Evolutionary conservation across 768 basidiomycete genomes (phyloP).

Genomic region (Termitomyces sp.): DNA sequence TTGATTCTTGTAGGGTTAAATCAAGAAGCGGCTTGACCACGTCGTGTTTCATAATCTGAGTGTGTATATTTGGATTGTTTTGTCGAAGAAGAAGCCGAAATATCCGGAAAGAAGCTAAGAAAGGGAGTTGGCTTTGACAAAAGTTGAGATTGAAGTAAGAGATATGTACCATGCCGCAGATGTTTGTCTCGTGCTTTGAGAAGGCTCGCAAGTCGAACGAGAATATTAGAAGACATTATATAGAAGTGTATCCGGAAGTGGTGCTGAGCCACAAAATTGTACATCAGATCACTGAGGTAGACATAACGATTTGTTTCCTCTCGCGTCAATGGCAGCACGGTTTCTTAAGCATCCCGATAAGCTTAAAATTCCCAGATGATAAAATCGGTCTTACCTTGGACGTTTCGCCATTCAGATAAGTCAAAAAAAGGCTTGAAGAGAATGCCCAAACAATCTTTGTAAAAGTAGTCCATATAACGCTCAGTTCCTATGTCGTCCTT

Average conservation of each 20-base stretch:
- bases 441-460: conserved; percentile 74
- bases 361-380: not conserved
- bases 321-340: conserved; percentile 52
- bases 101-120: conserved; percentile 83
- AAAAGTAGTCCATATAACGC: conserved; percentile 90
- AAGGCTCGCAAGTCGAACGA: conserved; percentile 68
- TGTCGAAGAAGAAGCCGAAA: conserved; percentile 82
- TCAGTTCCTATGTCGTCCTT: conserved; percentile 88
- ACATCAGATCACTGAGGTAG: conserved; percentile 87
- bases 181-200: conserved; percentile 87
- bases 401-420: conserved; percentile 58
- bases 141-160: conserved; percentile 5
- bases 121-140: not conserved
- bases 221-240: conserved; percentile 75
- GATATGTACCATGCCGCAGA: conserved; percentile 75
- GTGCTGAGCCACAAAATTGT: conserved; percentile 86
- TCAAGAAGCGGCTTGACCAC: conserved; percentile 80
- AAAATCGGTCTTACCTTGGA: conserved; percentile 21
- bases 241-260: conserved; percentile 90
- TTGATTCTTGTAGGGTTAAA: conserved; percentile 76
- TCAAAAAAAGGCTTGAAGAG: conserved; percentile 77
- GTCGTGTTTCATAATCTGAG: conserved; percentile 80
- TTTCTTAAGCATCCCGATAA: conserved; percentile 30
- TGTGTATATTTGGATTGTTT: conserved; percentile 71
- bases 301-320: conserved; percentile 82